phyloP scores from a whole-genome alignment of 208 protist genomes.

The Trypanosomatidae sp. region DNA sequence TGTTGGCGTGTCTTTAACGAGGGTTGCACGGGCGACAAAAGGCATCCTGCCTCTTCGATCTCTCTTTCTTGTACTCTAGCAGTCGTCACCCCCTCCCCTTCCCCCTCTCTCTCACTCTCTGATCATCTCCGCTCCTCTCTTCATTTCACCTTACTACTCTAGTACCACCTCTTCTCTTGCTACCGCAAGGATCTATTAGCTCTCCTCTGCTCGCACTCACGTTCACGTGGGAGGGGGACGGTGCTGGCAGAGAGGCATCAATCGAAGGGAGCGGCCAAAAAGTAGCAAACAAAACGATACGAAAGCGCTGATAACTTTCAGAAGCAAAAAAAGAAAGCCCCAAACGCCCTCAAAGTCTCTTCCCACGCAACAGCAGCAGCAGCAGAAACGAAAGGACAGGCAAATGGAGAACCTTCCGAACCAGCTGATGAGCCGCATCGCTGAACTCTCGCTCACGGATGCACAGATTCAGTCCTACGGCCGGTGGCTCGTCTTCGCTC shows the following conservation, averaged over 20 bases:
- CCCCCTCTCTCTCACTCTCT: slow-evolving; percentile 12
- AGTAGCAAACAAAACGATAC: not conserved
- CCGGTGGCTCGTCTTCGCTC: slow-evolving; percentile 36
- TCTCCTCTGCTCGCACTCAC: not conserved
- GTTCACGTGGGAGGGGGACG: not conserved
- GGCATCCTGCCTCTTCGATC: not conserved
- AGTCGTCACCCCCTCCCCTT: not conserved
- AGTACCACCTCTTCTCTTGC: not conserved
- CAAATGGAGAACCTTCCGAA: slow-evolving; percentile 10
- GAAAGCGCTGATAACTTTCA: not conserved
- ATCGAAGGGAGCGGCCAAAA: not conserved
- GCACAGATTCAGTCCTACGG: slow-evolving; percentile 37
- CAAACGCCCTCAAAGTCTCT: not conserved
- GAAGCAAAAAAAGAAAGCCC: not conserved
- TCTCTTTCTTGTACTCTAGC: not conserved
- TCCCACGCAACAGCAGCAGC: not conserved
- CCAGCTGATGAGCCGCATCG: slow-evolving; percentile 18
- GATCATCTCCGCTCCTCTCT: not conserved
- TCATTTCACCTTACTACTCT: not conserved
- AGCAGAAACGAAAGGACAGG: not conserved
- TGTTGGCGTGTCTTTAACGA: not conserved
- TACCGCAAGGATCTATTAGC: not conserved
- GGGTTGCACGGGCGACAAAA: not conserved
- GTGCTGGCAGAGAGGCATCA: not conserved
- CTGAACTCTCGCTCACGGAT: slow-evolving; percentile 24